These are phyloP conservation scores for Oidium heveae DNA, from an alignment of 2,329 filamentous ascomycete species.

Conservation along the genomic window DNA sequence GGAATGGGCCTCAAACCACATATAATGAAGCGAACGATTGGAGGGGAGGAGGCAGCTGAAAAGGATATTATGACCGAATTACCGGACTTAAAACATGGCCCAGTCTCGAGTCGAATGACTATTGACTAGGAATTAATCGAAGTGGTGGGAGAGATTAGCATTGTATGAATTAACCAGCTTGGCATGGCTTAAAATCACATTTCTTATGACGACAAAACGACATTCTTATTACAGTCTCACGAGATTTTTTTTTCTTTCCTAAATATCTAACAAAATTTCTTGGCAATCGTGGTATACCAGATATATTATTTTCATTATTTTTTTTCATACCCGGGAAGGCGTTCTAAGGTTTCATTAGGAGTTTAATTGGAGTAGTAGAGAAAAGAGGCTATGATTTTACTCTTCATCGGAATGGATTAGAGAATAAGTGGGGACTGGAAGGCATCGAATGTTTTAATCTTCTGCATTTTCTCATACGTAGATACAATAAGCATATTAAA, in stretches of 20 bases:
- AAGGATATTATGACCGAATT: slow-evolving; percentile 22
- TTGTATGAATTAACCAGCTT: slow-evolving; percentile 6
- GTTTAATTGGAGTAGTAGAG: neutral
- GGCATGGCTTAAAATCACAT: neutral
- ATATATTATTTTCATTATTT: neutral
- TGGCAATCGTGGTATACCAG: neutral
- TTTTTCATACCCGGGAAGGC: slow-evolving; percentile 1
- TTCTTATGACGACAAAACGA: neutral
- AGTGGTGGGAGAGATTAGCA: slow-evolving; percentile 1
- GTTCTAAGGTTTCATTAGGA: neutral
- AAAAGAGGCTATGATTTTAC: neutral
- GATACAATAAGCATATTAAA: too few species aligned
- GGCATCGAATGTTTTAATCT: too few species aligned
- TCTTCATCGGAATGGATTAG: neutral
- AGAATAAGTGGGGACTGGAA: too few species aligned
- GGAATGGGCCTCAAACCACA: slow-evolving; percentile 72
- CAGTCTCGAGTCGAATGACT: slow-evolving; percentile 21
- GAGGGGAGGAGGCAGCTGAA: slow-evolving; percentile 21
- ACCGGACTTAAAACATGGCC: slow-evolving; percentile 16
- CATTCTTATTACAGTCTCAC: neutral
- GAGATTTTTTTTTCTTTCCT: neutral
- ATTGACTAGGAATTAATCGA: slow-evolving; percentile 18
- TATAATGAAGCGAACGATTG: slow-evolving; percentile 33
- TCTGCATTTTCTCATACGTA: too few species aligned
- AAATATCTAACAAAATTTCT: neutral